Evolutionary conservation across 148 eudicot species (phyloP).

Genomic region (Rhododendron mucronatum): DNA sequence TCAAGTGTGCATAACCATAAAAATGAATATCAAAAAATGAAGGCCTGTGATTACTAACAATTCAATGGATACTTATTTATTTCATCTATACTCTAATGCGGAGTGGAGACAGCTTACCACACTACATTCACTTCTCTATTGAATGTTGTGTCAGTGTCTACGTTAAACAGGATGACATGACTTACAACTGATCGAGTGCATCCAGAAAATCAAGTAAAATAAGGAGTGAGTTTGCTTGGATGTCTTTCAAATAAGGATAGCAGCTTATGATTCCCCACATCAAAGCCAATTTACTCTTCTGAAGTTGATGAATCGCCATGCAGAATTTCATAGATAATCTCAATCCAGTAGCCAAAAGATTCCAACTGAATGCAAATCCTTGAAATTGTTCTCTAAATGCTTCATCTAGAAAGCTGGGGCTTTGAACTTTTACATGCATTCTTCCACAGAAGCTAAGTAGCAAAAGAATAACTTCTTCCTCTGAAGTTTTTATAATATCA

Average conservation of each 20-base stretch:
- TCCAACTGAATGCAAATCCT: slow-evolving; percentile 33
- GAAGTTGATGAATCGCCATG: slow-evolving; percentile 29
- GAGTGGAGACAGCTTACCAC: not conserved
- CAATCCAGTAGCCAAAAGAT: not conserved
- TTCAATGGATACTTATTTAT: not conserved
- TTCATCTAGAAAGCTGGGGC: slow-evolving; percentile 33
- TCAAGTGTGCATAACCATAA: not conserved
- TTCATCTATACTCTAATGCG: not conserved
- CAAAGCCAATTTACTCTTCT: slow-evolving; percentile 49
- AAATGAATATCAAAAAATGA: not conserved
- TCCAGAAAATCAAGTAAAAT: slow-evolving; percentile 52
- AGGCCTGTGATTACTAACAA: not conserved
- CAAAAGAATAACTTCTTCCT: slow-evolving; percentile 52
- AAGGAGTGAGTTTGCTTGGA: slow-evolving; percentile 29
- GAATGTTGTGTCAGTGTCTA: not conserved
- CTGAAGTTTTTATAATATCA: slow-evolving; percentile 40
- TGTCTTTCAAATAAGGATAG: slow-evolving; percentile 44
- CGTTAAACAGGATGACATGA: not conserved
- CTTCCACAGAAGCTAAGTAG: slow-evolving; percentile 51
- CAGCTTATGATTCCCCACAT: slow-evolving; percentile 74
- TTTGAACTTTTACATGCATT: slow-evolving; percentile 27
- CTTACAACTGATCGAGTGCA: slow-evolving; percentile 55
- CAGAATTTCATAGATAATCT: slow-evolving; percentile 20
- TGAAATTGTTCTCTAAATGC: slow-evolving; percentile 26
- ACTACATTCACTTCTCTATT: not conserved